Evolutionary conservation across 75 land plant species (phyloP), one percentile per base, ranked within the genome.

Genomic region (Azolla pinnata): DNA sequence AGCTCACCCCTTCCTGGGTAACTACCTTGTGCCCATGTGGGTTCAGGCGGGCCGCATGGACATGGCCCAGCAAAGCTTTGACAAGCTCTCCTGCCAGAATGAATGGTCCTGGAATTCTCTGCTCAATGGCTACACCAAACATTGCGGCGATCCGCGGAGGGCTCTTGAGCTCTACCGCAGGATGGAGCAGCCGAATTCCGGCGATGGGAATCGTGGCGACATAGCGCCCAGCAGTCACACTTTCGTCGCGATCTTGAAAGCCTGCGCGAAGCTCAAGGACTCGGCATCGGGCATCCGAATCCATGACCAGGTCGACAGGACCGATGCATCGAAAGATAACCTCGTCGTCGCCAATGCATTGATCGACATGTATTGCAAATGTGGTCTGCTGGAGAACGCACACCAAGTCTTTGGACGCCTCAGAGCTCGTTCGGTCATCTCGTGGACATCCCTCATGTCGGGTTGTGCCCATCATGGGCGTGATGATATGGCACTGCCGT

Each of bases 401-500:
- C 57, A 59, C 34, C 27, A 63, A 38, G 60, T 77, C 21, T 75
- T 75, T 57, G 38, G 46, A n/a, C 38, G 40, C 32, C 68, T 75
- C 70, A 20, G 58, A n/a, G 54, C 26, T 3, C 68, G 61, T 24
- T 70, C 75, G 42, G 58, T 72, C 44, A 69, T 62, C 45, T 79
- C 81, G 1, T 69, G 75, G 76, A 79, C 77, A 21, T 66, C 49
- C 49, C 17, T 46, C 12, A 46, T 46, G 3, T 46, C 12, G 2
- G 49, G 49, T 46, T 46, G 21, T 46, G 49, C 21, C 49, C n/a
- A 46, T 17, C 2, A 4, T 46, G 49, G 49, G 14, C 4, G 21
- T 46, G n/a, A 67, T 44, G 53, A 0, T 21, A 65, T 76, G 59
- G 86, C 82, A 46, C 54, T 75, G 5, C 19, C 27, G n/a, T 46